Conservation (phyloP, 805 yeast species). For the Kodamaea kakaduensis region DNA sequence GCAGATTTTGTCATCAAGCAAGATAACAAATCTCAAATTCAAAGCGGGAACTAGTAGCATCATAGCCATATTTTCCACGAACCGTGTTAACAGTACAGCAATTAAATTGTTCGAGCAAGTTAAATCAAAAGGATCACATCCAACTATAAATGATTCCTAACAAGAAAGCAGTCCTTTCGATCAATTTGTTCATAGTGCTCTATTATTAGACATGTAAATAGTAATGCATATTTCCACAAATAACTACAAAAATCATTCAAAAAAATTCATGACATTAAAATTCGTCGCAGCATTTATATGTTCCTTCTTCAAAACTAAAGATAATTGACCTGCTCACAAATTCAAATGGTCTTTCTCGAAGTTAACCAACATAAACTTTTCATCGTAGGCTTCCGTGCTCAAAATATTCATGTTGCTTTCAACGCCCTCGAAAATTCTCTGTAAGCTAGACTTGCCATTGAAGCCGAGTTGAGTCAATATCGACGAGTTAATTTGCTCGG, state of each 20-base stretch:
- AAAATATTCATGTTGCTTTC: constrained; percentile 28
- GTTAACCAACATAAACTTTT: constrained; percentile 33
- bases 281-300: background rate
- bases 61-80: too few relatives aligned
- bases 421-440: constrained; percentile 28
- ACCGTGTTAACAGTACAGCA: too few relatives aligned
- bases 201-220: too few relatives aligned
- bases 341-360: constrained; percentile 35
- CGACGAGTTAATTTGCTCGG: constrained; percentile 21
- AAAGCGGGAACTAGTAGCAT: too few relatives aligned
- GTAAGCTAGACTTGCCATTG: constrained; percentile 26
- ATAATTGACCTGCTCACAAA: constrained; percentile 16
- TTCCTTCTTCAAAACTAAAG: background rate
- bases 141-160: too few relatives aligned
- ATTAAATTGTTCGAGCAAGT: too few relatives aligned
- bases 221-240: too few relatives aligned
- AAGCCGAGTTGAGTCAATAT: constrained; percentile 24
- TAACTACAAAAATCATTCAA: constrained; percentile 4
- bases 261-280: too few relatives aligned
- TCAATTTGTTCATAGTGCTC: too few relatives aligned
- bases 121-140: too few relatives aligned
- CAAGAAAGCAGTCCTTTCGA: too few relatives aligned
- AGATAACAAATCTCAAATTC: too few relatives aligned
- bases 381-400: constrained; percentile 27
- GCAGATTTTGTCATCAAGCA: constrained; percentile 15